Evolutionary conservation across 2,329 filamentous ascomycete genomes (phyloP).

Genomic region (Pseudocercospora eumusae): DNA sequence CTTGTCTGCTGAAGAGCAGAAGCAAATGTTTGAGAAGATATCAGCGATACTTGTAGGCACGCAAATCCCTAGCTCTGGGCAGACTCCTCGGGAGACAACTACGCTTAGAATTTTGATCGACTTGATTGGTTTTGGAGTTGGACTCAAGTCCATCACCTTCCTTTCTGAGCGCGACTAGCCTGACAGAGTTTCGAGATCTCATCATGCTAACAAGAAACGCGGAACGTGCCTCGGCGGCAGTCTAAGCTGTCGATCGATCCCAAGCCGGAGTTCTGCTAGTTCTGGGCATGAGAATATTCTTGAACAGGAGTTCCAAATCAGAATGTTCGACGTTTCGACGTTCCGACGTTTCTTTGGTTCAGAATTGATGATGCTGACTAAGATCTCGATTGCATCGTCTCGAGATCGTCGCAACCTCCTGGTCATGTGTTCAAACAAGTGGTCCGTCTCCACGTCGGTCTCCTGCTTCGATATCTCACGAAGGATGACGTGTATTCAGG

Average conservation of each 20-base stretch:
- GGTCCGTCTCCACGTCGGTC: no score
- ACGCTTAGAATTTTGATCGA: slow-evolving; percentile 1
- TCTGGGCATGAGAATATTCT: not conserved
- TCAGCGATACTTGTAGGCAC: not conserved
- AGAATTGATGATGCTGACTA: not conserved
- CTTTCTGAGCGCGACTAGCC: not conserved
- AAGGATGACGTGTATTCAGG: no score
- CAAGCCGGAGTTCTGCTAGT: not conserved
- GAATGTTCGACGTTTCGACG: not conserved
- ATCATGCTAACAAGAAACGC: not conserved
- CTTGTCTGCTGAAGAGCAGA: not conserved
- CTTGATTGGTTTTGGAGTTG: not conserved
- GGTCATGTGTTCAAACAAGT: no score
- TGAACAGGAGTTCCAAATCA: not conserved
- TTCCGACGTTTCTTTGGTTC: not conserved
- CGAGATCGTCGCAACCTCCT: no score
- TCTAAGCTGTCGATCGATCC: not conserved
- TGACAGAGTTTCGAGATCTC: not conserved
- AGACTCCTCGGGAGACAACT: not conserved
- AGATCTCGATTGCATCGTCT: not conserved
- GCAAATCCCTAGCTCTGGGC: not conserved
- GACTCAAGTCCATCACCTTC: not conserved
- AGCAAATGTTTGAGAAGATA: not conserved
- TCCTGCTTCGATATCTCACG: no score
- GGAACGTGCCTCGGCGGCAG: not conserved